Evolutionary conservation across 2,329 filamentous ascomycete genomes (phyloP).

Genomic region (Bipolaris victoriae): DNA sequence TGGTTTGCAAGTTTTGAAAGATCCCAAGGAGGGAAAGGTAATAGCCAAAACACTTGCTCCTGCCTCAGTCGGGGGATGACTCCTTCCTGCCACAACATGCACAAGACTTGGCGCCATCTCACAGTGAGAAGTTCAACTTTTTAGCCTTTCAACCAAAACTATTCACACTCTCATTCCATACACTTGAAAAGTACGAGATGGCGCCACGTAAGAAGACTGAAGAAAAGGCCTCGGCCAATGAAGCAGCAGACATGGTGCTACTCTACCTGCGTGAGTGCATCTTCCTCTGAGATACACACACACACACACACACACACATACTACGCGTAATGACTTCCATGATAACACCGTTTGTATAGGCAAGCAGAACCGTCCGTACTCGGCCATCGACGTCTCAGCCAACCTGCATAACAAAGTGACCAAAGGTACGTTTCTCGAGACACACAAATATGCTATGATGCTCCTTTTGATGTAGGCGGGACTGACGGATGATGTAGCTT

Average conservation of each 20-base stretch:
- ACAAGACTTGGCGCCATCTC: conserved; percentile 9
- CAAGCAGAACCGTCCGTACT: conserved; percentile 62
- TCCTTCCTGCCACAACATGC: conserved; percentile 18
- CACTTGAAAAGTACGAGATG: conserved; percentile 25
- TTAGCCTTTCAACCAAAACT: not conserved
- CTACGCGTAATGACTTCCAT: not conserved
- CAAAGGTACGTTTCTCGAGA: conserved; percentile 52
- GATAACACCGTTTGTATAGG: conserved; percentile 39
- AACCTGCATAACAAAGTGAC: conserved; percentile 67
- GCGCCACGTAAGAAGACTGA: conserved; percentile 48
- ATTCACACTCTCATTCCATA: not conserved
- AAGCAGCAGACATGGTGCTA: conserved; percentile 54
- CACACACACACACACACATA: not conserved
- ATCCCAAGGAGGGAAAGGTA: not conserved
- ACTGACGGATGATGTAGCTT: conserved; percentile 51
- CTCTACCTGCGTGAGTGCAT: conserved; percentile 57
- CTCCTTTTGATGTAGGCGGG: not conserved
- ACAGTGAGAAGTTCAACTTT: not conserved
- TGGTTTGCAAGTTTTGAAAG: too few relatives aligned
- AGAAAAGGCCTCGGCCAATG: conserved; percentile 44
- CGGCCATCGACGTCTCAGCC: conserved; percentile 63
- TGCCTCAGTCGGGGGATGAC: conserved; percentile 13
- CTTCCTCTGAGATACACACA: not conserved
- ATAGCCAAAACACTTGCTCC: not conserved
- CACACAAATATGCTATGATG: too few relatives aligned